Conservation (phyloP, 768 basidiomycete genomes). For the Phlebiopsis gigantea region DNA sequence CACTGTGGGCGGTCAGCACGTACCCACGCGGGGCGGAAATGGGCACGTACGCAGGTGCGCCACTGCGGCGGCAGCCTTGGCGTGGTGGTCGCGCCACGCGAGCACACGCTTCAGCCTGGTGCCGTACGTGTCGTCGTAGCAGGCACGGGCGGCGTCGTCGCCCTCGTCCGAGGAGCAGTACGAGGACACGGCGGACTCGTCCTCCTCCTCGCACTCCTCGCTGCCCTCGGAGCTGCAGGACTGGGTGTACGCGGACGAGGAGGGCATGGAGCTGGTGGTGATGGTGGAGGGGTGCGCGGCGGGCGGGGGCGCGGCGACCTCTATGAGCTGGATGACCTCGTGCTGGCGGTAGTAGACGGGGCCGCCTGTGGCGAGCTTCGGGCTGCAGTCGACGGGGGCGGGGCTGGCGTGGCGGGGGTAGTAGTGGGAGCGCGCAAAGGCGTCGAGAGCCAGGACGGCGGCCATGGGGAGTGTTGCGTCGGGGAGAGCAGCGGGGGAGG, state of each 20-base stretch:
- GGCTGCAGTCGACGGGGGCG: slow-evolving; percentile 14
- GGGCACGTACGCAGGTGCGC: slow-evolving; percentile 33
- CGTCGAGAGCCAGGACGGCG: slow-evolving; percentile 16
- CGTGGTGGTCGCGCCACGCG: slow-evolving; percentile 62
- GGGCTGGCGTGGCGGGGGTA: neutral
- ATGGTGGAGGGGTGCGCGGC: slow-evolving; percentile 34
- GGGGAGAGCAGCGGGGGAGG: neutral
- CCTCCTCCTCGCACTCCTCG: slow-evolving; percentile 30
- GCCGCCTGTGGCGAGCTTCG: slow-evolving; percentile 29
- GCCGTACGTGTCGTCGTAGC: slow-evolving; percentile 44
- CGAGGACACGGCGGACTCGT: slow-evolving; percentile 44
- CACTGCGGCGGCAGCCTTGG: slow-evolving; percentile 41
- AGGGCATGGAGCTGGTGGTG: slow-evolving; percentile 33
- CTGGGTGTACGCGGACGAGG: slow-evolving; percentile 32
- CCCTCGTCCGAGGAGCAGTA: slow-evolving; percentile 66
- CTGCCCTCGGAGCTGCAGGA: slow-evolving; percentile 23
- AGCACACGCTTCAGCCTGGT: slow-evolving; percentile 62
- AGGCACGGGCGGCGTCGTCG: slow-evolving; percentile 17
- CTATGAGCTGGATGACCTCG: slow-evolving; percentile 72
- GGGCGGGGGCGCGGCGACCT: slow-evolving; percentile 52
- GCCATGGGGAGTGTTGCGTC: slow-evolving; percentile 14
- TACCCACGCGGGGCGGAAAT: slow-evolving; percentile 1
- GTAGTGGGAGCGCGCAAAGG: slow-evolving; percentile 18
- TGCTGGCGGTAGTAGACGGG: slow-evolving; percentile 39
- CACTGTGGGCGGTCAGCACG: slow-evolving; percentile 1